phyloP scores from a whole-genome alignment of 306 rosid species.

The Trichosanthes cucumerina region DNA sequence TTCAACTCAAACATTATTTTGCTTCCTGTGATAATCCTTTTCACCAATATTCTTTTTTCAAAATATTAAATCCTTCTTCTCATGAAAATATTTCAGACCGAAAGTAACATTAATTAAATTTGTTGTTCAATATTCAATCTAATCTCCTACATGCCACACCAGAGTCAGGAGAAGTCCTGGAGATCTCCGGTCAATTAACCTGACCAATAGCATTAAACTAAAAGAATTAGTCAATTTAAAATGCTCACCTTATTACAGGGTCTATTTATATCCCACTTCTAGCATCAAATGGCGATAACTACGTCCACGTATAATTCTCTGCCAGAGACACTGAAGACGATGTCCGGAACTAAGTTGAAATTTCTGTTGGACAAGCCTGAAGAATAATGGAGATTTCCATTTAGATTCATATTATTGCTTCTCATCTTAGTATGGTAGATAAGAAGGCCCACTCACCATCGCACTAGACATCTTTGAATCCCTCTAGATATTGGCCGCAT shows the following conservation, averaged over 20 bases:
- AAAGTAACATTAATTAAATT: too few species aligned
- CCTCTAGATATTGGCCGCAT: slow-evolving; percentile 85
- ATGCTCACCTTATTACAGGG: slow-evolving; percentile 23
- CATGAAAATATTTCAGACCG: too few species aligned
- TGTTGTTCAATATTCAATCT: too few species aligned
- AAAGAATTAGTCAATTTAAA: slow-evolving; percentile 5
- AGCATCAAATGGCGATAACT: slow-evolving; percentile 93
- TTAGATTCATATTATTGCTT: not conserved
- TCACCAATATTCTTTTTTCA: too few species aligned
- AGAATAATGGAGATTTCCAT: not conserved
- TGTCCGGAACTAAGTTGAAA: slow-evolving; percentile 43
- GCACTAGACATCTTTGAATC: slow-evolving; percentile 75
- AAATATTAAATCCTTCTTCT: too few species aligned
- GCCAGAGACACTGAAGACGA: slow-evolving; percentile 53
- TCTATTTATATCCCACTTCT: slow-evolving; percentile 62
- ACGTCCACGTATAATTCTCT: slow-evolving; percentile 68
- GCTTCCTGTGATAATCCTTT: too few species aligned
- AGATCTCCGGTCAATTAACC: not conserved
- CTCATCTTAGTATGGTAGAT: not conserved
- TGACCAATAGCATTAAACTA: not conserved
- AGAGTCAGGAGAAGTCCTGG: too few species aligned
- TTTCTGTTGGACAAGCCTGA: slow-evolving; percentile 85
- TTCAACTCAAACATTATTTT: too few species aligned
- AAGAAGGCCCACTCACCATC: slow-evolving; percentile 60
- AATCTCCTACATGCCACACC: too few species aligned